Conservation (phyloP, 164 flowering plant genomes). For the Nymphaea thermarum region DNA sequence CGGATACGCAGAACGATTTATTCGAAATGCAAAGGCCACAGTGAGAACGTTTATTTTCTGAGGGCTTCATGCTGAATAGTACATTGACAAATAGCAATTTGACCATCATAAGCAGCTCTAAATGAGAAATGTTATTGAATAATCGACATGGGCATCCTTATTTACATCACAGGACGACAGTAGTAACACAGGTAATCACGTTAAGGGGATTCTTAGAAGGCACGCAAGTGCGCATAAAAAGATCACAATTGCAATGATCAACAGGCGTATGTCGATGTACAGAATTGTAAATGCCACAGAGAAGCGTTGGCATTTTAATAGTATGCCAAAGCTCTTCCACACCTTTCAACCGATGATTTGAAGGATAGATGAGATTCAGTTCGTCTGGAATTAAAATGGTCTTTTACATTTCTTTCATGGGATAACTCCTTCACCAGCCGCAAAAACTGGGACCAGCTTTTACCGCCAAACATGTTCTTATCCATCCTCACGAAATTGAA, state of each 20-base stretch:
- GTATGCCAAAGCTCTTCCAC: background rate
- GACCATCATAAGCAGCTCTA: too few relatives aligned
- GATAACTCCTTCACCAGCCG: constrained; percentile 15
- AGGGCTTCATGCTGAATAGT: too few relatives aligned
- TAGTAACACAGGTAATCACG: background rate
- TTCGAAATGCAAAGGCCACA: too few relatives aligned
- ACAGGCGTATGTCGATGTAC: background rate
- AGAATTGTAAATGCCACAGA: background rate
- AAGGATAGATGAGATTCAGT: background rate
- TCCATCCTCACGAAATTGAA: constrained; percentile 64
- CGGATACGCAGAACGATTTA: too few relatives aligned
- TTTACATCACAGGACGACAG: background rate
- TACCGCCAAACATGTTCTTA: constrained; percentile 32
- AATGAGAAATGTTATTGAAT: too few relatives aligned
- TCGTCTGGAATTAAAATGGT: background rate
- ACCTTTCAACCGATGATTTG: background rate
- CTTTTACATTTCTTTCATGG: background rate
- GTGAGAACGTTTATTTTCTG: too few relatives aligned
- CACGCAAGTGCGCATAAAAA: background rate
- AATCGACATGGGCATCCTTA: background rate
- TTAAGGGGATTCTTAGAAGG: background rate
- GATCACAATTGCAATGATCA: background rate
- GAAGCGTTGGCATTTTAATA: background rate
- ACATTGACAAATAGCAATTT: too few relatives aligned
- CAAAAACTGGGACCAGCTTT: constrained; percentile 41